Conservation (phyloP, 129 eudicot species). For the Artemisia argyi region DNA sequence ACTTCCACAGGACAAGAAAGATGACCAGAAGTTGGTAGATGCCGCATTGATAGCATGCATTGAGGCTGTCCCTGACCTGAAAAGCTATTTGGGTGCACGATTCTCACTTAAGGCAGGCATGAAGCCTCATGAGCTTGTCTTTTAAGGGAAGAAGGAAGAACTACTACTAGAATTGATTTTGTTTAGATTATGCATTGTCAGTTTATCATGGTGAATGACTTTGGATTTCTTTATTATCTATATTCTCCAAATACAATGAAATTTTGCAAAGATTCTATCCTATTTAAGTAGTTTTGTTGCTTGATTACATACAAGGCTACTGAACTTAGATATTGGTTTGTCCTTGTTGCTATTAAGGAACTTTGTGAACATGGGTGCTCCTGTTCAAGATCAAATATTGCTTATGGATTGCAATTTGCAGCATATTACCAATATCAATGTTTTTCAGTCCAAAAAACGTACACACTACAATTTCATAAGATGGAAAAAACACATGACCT, state of each 20-base stretch:
- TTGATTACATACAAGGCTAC: too few relatives aligned
- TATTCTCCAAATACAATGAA: conserved; percentile 12
- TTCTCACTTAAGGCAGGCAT: conserved; percentile 57
- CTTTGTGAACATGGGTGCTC: too few relatives aligned
- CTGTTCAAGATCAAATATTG: too few relatives aligned
- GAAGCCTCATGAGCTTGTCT: conserved; percentile 56
- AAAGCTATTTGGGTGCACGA: conserved; percentile 56
- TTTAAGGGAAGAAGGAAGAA: conserved; percentile 26
- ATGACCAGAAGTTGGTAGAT: conserved; percentile 61
- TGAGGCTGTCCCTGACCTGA: conserved; percentile 55
- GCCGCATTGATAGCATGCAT: conserved; percentile 46
- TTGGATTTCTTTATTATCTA: background rate
- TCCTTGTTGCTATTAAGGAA: too few relatives aligned
- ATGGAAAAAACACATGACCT: too few relatives aligned
- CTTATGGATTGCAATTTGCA: too few relatives aligned
- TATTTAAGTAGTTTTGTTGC: too few relatives aligned
- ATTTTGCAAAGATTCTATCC: conserved; percentile 1
- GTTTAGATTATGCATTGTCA: conserved; percentile 2
- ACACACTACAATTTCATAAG: too few relatives aligned
- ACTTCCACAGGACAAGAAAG: conserved; percentile 58
- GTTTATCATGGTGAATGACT: conserved; percentile 10
- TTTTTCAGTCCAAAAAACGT: too few relatives aligned
- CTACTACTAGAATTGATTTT: conserved; percentile 8
- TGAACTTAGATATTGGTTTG: too few relatives aligned
- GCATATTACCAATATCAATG: too few relatives aligned